Conservation (phyloP, 2,329 filamentous ascomycete genomes). For the Colletotrichum tofieldiae region DNA sequence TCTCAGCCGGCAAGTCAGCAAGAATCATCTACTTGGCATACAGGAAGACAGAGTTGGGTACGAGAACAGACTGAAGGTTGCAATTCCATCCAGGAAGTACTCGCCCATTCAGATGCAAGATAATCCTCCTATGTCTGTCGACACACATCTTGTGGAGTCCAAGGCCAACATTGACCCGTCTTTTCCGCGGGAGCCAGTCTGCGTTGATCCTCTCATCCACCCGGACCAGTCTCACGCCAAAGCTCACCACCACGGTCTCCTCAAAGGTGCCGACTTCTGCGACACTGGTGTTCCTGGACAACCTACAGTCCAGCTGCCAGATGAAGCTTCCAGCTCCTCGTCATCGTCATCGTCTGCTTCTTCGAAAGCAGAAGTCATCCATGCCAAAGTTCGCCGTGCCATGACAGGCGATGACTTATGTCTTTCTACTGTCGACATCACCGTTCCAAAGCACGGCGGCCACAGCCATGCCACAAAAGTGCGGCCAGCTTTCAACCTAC, state of each 20-base stretch:
- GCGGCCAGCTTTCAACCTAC: conserved; percentile 46
- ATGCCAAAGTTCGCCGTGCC: conserved; percentile 44
- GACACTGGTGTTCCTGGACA: conserved; percentile 43
- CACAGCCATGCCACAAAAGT: conserved; percentile 48
- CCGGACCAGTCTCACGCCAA: conserved; percentile 35
- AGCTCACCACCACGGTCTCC: conserved; percentile 42
- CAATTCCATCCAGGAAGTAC: conserved; percentile 22
- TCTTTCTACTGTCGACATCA: conserved; percentile 36
- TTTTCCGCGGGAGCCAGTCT: conserved; percentile 27
- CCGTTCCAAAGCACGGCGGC: conserved; percentile 43
- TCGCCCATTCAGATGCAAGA: neutral
- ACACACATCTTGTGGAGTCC: neutral
- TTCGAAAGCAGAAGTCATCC: conserved; percentile 42
- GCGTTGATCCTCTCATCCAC: conserved; percentile 41
- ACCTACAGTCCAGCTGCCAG: conserved; percentile 20
- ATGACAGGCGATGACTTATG: conserved; percentile 41
- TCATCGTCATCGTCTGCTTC: conserved; percentile 38
- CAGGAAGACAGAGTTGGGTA: neutral
- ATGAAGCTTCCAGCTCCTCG: conserved; percentile 11
- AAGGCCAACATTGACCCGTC: neutral
- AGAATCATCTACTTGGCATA: neutral
- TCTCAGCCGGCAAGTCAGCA: conserved; percentile 39
- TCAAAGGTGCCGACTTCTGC: conserved; percentile 45
- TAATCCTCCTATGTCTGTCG: neutral
- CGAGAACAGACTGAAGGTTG: conserved; percentile 7